Percentiles rank a stretch among this genome's conserved stretches.
phyloP scores from a whole-genome alignment of 345 rosid genomes.

The Brassica juncea region DNA sequence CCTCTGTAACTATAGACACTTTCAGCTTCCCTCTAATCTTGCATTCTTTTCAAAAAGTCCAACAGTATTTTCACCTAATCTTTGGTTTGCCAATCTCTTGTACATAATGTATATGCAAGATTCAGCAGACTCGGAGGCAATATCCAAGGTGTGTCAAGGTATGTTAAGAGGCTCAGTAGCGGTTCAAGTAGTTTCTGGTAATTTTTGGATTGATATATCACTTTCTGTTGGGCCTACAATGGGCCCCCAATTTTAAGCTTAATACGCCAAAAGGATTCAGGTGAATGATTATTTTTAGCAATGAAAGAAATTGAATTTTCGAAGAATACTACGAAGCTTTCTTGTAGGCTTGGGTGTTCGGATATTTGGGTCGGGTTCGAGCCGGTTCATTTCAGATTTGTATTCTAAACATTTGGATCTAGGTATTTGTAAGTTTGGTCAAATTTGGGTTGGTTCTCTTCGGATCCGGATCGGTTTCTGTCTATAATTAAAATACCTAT shows the following conservation, averaged over 20 bases:
- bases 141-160: neutral
- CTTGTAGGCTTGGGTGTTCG: too few species aligned
- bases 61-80: neutral
- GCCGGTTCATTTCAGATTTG: too few species aligned
- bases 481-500: too few species aligned
- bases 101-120: neutral
- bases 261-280: neutral
- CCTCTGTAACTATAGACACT: neutral
- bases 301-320: too few species aligned
- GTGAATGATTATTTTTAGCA: too few species aligned
- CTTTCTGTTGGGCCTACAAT: neutral
- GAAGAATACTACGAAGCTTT: too few species aligned
- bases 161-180: neutral
- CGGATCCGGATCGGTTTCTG: too few species aligned
- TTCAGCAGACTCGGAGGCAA: neutral
- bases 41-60: neutral
- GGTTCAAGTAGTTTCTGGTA: neutral
- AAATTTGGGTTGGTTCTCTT: too few species aligned
- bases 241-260: neutral
- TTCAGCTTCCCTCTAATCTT: conserved; percentile 1
- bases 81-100: neutral
- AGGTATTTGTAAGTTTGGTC: too few species aligned
- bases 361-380: too few species aligned
- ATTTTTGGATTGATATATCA: neutral
- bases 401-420: too few species aligned